Conservation (phyloP, 2,329 filamentous ascomycete species). For the Metarhizium anisopliae region DNA sequence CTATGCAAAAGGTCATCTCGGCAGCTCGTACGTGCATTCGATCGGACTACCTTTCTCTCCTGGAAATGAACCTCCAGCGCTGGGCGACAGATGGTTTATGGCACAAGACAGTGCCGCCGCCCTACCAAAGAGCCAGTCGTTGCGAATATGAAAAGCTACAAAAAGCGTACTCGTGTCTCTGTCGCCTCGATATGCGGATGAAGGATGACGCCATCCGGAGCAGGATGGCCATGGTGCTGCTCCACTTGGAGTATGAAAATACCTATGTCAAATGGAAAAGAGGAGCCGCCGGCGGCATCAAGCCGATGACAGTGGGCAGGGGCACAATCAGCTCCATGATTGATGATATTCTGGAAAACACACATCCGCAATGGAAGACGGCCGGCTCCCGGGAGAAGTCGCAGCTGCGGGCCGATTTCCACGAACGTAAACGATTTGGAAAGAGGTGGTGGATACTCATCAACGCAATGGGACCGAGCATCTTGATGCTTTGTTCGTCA, state of each 20-base stretch:
- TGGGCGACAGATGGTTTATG: too few relatives aligned
- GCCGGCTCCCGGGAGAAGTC: not conserved
- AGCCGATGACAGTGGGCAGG: not conserved
- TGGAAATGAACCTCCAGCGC: too few relatives aligned
- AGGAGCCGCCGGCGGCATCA: not conserved
- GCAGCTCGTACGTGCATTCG: too few relatives aligned
- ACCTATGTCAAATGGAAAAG: not conserved
- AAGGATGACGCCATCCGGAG: conserved; percentile 2
- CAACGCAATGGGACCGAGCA: not conserved
- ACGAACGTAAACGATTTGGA: conserved; percentile 4
- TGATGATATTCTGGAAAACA: conserved; percentile 2
- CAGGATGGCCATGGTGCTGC: conserved; percentile 2
- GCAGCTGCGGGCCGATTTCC: conserved; percentile 1
- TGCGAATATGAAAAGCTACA: conserved; percentile 3
- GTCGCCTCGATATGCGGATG: conserved; percentile 2
- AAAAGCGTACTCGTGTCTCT: conserved; percentile 1
- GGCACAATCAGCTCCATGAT: conserved; percentile 1
- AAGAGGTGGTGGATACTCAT: conserved; percentile 3
- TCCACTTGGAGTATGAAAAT: conserved; percentile 2
- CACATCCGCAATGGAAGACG: not conserved
- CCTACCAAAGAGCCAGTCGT: too few relatives aligned
- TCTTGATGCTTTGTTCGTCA: too few relatives aligned
- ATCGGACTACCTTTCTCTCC: too few relatives aligned
- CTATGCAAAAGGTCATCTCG: too few relatives aligned
- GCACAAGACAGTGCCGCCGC: too few relatives aligned